Percentiles rank a stretch among this genome's conserved stretches.
Conservation (phyloP, 305 asterid species). For the Galium porrigens region DNA sequence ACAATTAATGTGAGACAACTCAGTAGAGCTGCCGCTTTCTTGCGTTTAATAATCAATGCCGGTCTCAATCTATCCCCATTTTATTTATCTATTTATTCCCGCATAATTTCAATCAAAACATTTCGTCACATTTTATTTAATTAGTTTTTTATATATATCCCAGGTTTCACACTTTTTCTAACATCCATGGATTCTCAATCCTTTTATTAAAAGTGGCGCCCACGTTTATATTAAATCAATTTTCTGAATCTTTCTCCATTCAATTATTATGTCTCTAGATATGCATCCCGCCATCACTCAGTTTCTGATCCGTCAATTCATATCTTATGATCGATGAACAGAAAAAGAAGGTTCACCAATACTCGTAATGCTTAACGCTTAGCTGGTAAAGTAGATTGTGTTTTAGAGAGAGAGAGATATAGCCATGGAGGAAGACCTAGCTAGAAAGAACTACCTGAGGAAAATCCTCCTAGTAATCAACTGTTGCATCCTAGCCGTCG, state of each 20-base stretch:
- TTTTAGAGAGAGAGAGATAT: not conserved
- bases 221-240: not conserved
- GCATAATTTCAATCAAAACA: not conserved
- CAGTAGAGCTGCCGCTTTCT: not conserved
- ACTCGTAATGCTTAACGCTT: not conserved
- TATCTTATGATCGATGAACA: not conserved
- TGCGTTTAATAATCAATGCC: not conserved
- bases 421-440: not conserved
- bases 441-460: not conserved
- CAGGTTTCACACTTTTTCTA: not conserved
- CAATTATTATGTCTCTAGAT: not conserved
- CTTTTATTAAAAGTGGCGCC: too few species aligned
- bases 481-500: conserved; percentile 5
- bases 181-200: not conserved
- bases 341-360: not conserved
- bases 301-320: not conserved
- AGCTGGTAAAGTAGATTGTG: not conserved
- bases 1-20: not conserved
- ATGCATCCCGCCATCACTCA: not conserved
- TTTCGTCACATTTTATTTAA: not conserved
- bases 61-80: not conserved
- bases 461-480: conserved; percentile 3
- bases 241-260: not conserved
- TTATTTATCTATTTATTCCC: not conserved
- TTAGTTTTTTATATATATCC: too few species aligned